Percentiles rank a stretch among this genome's conserved stretches.
These are phyloP conservation scores for Kwoniella sp. DNA, from an alignment of 768 basidiomycete genomes.

Conservation along the genomic window DNA sequence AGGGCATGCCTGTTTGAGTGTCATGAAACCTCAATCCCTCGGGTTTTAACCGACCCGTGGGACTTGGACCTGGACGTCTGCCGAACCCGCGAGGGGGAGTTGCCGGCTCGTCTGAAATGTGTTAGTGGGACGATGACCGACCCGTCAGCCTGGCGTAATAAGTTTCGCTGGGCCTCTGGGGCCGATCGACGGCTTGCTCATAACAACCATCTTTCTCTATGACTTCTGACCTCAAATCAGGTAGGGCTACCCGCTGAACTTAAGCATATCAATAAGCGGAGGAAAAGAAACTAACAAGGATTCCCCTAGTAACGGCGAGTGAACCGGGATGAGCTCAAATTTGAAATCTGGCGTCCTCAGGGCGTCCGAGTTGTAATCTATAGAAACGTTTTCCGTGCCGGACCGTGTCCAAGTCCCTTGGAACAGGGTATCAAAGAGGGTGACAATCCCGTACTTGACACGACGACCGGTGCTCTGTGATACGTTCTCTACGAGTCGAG, in stretches of 20 bases:
- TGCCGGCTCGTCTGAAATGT: slow-evolving; percentile 53
- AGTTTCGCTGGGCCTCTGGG: slow-evolving; percentile 45
- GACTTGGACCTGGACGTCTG: slow-evolving; percentile 40
- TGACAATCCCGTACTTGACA: slow-evolving; percentile 58
- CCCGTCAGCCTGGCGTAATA: slow-evolving; percentile 54
- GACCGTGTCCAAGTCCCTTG: slow-evolving; percentile 73
- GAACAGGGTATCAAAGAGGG: slow-evolving; percentile 64
- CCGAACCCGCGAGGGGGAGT: slow-evolving; percentile 9
- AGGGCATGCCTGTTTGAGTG: slow-evolving; percentile 65
- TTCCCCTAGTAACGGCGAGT: slow-evolving; percentile 83
- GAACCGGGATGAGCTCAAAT: slow-evolving; percentile 80
- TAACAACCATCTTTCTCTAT: slow-evolving; percentile 36
- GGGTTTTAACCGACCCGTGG: slow-evolving; percentile 18
- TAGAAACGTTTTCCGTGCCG: slow-evolving; percentile 68
- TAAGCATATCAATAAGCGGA: slow-evolving; percentile 86
- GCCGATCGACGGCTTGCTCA: slow-evolving; percentile 10
- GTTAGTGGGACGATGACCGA: slow-evolving; percentile 51
- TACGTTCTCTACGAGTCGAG: slow-evolving; percentile 73
- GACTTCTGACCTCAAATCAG: slow-evolving; percentile 67
- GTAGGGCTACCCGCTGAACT: slow-evolving; percentile 79
- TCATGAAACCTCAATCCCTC: slow-evolving; percentile 50
- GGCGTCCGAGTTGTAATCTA: slow-evolving; percentile 72
- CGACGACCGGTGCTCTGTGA: slow-evolving; percentile 63
- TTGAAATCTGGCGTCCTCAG: slow-evolving; percentile 66
- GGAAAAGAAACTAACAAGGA: slow-evolving; percentile 89